A percentile compares a stretch with the other conserved stretches of the same genome.
Conservation (phyloP, 805 yeast species). For the Saccharomyces paradoxus region DNA sequence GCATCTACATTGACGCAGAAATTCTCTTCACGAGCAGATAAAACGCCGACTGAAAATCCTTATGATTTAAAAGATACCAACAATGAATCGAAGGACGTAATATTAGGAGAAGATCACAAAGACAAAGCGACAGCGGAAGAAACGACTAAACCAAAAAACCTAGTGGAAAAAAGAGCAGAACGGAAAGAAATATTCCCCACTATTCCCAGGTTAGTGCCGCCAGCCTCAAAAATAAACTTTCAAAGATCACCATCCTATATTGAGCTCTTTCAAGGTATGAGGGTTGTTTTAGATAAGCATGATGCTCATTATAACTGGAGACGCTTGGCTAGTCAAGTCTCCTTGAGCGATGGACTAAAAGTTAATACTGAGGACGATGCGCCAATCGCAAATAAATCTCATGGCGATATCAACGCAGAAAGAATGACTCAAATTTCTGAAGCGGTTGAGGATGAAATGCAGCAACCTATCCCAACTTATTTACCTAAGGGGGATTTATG, state of each 20-base stretch:
- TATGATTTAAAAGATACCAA: neutral
- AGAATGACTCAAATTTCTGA: conserved; percentile 1
- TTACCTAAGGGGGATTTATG: neutral
- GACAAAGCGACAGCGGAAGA: neutral
- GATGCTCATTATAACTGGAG: conserved; percentile 30
- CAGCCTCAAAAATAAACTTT: conserved; percentile 8
- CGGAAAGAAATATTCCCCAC: conserved; percentile 14
- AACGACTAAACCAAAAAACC: neutral
- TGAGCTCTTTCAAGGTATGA: conserved; percentile 27
- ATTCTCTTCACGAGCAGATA: neutral
- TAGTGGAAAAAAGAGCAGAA: neutral
- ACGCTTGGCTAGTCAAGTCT: conserved; percentile 19
- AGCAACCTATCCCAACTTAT: neutral
- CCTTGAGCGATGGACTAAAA: conserved; percentile 6
- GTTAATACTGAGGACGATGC: neutral
- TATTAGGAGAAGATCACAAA: neutral
- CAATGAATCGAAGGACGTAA: neutral
- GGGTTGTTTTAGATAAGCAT: conserved; percentile 24
- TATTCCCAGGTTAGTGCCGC: conserved; percentile 6
- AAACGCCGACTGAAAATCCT: neutral
- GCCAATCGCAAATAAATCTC: neutral
- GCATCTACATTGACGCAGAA: neutral
- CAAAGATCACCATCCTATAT: conserved; percentile 26
- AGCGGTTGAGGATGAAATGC: conserved; percentile 1
- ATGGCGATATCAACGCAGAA: neutral